Percentiles rank a stretch among this genome's conserved stretches.
These are phyloP conservation scores for Crithidia sp. DNA, from an alignment of 208 protist species.

Conservation along the genomic window DNA sequence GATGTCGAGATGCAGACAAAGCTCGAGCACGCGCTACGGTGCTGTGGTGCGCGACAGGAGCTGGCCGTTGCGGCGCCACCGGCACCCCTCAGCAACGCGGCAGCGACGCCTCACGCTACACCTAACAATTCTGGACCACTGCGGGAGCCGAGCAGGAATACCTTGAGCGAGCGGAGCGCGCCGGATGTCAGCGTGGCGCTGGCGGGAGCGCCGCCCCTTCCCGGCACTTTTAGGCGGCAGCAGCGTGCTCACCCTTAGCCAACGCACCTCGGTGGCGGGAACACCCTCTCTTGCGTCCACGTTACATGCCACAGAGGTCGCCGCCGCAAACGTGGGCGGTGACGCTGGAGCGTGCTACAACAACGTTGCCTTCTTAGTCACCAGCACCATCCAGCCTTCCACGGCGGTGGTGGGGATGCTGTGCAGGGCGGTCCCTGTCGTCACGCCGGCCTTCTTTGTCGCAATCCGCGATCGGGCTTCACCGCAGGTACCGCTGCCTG, in stretches of 20 bases:
- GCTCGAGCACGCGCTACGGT: slow-evolving; percentile 45
- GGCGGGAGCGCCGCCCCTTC: not conserved
- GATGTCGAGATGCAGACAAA: slow-evolving; percentile 43
- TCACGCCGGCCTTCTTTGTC: slow-evolving; percentile 65
- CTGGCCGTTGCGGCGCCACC: not conserved
- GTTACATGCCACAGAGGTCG: not conserved
- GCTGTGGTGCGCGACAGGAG: slow-evolving; percentile 56
- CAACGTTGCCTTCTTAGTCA: slow-evolving; percentile 29
- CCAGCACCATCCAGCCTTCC: slow-evolving; percentile 50
- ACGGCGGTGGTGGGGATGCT: slow-evolving; percentile 62
- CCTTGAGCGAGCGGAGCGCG: slow-evolving; percentile 10
- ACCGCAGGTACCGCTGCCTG: slow-evolving; percentile 58
- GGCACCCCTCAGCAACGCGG: not conserved
- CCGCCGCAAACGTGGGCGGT: not conserved
- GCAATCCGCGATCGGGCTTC: slow-evolving; percentile 40
- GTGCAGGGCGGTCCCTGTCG: slow-evolving; percentile 61
- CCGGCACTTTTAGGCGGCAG: slow-evolving; percentile 15
- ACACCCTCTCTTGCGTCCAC: slow-evolving; percentile 28
- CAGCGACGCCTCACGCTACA: no score
- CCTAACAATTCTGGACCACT: not conserved
- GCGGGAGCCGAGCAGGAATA: slow-evolving; percentile 8
- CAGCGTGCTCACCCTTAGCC: slow-evolving; percentile 8
- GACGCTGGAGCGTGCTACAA: slow-evolving; percentile 22
- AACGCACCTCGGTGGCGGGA: slow-evolving; percentile 25
- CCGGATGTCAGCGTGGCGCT: not conserved